Conservation (phyloP, 345 rosid species). For the Hirschfeldia incana region DNA sequence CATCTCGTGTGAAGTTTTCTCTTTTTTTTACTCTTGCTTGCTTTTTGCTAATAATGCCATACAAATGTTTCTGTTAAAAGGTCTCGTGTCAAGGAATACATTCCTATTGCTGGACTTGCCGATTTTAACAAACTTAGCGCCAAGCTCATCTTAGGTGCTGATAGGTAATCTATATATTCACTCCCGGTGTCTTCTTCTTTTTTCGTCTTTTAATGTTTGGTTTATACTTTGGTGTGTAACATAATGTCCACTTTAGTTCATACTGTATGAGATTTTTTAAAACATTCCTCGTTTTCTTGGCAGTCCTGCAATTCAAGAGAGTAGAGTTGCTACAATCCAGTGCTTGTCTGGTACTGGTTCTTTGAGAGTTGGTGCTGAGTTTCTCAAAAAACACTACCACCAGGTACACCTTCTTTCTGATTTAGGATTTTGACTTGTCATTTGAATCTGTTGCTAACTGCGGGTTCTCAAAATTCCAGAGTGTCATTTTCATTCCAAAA, state of each 20-base stretch:
- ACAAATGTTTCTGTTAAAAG: slow-evolving; percentile 41
- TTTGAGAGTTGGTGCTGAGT: slow-evolving; percentile 93
- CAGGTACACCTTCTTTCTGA: slow-evolving; percentile 42
- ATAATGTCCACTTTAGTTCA: neutral
- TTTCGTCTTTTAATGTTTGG: neutral
- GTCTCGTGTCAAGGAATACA: slow-evolving; percentile 88
- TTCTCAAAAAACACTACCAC: slow-evolving; percentile 75
- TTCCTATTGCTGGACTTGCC: slow-evolving; percentile 84
- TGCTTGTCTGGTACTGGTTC: slow-evolving; percentile 99
- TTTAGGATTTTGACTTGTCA: slow-evolving; percentile 8
- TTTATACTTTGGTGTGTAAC: neutral
- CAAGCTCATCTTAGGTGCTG: slow-evolving; percentile 83
- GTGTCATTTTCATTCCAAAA: slow-evolving; percentile 76
- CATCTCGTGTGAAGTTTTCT: neutral
- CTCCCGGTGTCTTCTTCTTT: neutral
- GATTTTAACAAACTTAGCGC: slow-evolving; percentile 92
- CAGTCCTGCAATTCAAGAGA: slow-evolving; percentile 77
- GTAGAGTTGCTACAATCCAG: slow-evolving; percentile 82
- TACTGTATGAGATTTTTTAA: neutral
- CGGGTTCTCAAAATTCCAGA: slow-evolving; percentile 48
- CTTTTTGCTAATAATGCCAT: slow-evolving; percentile 15
- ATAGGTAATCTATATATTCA: slow-evolving; percentile 50
- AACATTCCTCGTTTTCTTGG: slow-evolving; percentile 12
- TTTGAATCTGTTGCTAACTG: slow-evolving; percentile 17
- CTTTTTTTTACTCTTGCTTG: neutral